Evolutionary conservation across 768 basidiomycete genomes (phyloP).

Genomic region (Suillus fuscotomentosus): DNA sequence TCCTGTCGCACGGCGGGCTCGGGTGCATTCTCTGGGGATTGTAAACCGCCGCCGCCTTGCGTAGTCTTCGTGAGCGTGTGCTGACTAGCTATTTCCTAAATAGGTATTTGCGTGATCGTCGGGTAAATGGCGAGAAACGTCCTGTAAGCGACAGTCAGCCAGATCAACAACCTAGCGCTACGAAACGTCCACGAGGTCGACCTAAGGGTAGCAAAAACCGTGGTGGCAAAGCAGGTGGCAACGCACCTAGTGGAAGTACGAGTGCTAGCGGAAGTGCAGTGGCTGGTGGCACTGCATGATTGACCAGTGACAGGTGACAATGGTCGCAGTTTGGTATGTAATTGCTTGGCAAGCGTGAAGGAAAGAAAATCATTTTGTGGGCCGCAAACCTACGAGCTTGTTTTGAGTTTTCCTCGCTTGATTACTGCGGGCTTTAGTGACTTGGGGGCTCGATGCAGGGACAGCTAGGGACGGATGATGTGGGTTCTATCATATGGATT

Average conservation of each 20-base stretch:
- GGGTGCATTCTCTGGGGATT: not conserved
- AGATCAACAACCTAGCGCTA: constrained; percentile 28
- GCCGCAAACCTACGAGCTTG: not conserved
- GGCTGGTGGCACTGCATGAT: constrained; percentile 7
- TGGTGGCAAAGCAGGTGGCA: constrained; percentile 13
- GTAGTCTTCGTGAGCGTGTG: constrained; percentile 10
- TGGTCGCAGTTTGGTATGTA: not conserved
- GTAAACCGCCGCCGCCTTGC: not conserved
- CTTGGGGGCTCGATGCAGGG: not conserved
- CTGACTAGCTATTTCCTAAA: constrained; percentile 7
- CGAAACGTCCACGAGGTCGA: constrained; percentile 61
- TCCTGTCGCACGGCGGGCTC: not conserved
- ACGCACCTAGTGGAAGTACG: not conserved
- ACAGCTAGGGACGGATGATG: not conserved
- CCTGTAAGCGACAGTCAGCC: constrained; percentile 20
- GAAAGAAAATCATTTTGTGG: not conserved
- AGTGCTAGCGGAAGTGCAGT: constrained; percentile 14
- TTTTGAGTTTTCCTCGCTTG: not conserved
- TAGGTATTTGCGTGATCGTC: constrained; percentile 64
- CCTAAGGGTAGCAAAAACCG: constrained; percentile 72
- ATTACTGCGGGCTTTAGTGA: not conserved
- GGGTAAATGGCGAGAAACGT: constrained; percentile 48
- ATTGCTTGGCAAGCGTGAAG: not conserved
- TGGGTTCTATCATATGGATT: not conserved
- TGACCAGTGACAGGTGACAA: not conserved